These are phyloP conservation scores for Acanthamoeba lenticulata DNA, from an alignment of 208 protist species.

Conservation along the genomic window DNA sequence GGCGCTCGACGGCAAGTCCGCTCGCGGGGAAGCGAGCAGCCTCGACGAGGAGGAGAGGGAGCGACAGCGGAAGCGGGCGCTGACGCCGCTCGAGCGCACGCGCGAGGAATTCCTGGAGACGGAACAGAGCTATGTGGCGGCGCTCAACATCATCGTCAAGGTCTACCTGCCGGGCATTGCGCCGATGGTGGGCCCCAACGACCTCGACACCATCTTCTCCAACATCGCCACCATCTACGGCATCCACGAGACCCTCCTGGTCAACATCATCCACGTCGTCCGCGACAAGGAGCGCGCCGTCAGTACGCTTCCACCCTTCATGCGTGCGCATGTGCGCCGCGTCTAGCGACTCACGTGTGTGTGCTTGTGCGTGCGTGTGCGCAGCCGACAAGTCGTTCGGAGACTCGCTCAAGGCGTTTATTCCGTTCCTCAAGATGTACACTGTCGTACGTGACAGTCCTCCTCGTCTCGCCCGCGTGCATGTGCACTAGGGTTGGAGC, in stretches of 20 bases:
- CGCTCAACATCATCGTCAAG: background rate
- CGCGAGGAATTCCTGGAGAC: background rate
- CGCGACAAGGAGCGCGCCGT: background rate
- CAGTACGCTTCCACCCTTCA: background rate
- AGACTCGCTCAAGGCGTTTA: background rate
- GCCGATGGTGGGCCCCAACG: background rate
- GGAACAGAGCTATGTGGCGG: background rate
- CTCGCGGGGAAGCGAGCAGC: no score
- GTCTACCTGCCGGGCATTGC: background rate
- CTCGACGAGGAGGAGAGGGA: background rate
- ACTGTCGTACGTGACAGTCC: background rate
- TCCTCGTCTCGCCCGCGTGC: no score
- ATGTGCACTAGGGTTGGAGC: no score
- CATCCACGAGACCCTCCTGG: background rate
- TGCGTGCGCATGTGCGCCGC: background rate
- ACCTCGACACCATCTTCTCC: background rate
- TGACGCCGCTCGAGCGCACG: background rate
- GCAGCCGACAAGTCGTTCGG: background rate
- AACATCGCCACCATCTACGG: background rate
- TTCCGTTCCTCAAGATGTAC: constrained; percentile 38
- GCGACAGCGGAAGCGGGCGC: background rate
- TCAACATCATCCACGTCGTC: background rate
- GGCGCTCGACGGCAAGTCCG: no score
- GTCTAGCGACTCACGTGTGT: background rate
- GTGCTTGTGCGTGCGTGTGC: background rate